Base-by-base conservation (phyloP, 2,329 filamentous ascomycete species). In the Stachybotrys chlorohalonatus region DNA sequence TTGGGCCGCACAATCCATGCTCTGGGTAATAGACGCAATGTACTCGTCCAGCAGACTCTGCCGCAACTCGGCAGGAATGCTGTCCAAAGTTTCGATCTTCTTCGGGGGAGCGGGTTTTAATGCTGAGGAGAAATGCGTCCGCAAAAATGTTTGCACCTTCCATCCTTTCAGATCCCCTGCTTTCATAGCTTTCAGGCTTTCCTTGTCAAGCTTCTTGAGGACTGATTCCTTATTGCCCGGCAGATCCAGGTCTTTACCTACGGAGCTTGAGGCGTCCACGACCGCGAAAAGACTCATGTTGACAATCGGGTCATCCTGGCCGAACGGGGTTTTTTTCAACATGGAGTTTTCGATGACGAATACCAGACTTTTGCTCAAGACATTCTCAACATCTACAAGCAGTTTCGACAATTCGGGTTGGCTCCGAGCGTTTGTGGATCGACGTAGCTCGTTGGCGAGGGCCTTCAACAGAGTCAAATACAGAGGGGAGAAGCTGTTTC, bases 121-220 rank as follows among this genome's bases (percentile, higher is more conserved):
- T 1, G 64, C 58, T 5, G 65, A 57, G 0, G 67, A 61, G 24
- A 76, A 66, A 52, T 73, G 66, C 5, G 63, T 71, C 6, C 67
- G 67, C 8, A 80, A 59, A 53, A 80, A 75, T 3, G 67, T 71
- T 53, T 73, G 70, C 31, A 78, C 59, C 57, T 73, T 73, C 77
- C 78, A 80, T 6, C 74, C 76, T 32, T 66, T 63, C 13, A 74
- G 36, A 31, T 73, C 66, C 1, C 71, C 72, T 5, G 62, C 56
- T 6, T 62, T 49, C 62, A 75, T 70, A 1, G 67, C 65, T 24
- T 66, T 54, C 32, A 60, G 61, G 51, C 68, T 71, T 50, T 64
- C 59, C 55, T 69, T 68, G 52, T 73, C 71, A 6, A 75, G 62
- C 51, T 69, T 70, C 31, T 65, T 64, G 11, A 68, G 53, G 9